Evolutionary conservation across 148 eudicot species (phyloP).

Genomic region (Chenopodium berlandieri): DNA sequence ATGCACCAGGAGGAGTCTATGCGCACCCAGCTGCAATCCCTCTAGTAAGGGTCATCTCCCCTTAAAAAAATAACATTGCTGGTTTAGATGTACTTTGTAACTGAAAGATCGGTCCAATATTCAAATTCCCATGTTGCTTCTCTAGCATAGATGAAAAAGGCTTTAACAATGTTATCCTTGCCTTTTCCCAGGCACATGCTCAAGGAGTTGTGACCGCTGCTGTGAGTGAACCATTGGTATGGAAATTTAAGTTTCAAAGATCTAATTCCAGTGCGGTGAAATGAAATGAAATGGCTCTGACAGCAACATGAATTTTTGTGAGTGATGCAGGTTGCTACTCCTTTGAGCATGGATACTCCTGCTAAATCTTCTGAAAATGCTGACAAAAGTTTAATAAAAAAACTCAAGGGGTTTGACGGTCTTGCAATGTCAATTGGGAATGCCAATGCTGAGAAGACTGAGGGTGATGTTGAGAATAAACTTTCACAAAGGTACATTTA

Average conservation of each 20-base stretch:
- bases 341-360: conserved; percentile 66
- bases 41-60: conserved; percentile 43
- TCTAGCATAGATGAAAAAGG: not conserved
- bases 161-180: conserved; percentile 6
- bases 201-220: conserved; percentile 30
- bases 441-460: conserved; percentile 53
- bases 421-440: conserved; percentile 91
- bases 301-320: conserved; percentile 2
- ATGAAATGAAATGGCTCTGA: conserved; percentile 4
- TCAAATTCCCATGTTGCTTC: not conserved
- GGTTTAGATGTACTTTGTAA: not conserved
- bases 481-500: conserved; percentile 57
- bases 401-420: conserved; percentile 79
- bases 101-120: not conserved
- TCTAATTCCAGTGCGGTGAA: not conserved
- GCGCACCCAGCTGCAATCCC: conserved; percentile 73
- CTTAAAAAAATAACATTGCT: not conserved
- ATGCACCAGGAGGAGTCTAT: conserved; percentile 92
- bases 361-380: conserved; percentile 65
- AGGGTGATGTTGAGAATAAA: conserved; percentile 47
- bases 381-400: conserved; percentile 63
- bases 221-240: conserved; percentile 33
- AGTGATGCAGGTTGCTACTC: conserved; percentile 49
- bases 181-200: conserved; percentile 23
- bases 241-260: not conserved